Evolutionary conservation across 2,329 filamentous ascomycete species (phyloP).

Genomic region (Botrytis elliptica): DNA sequence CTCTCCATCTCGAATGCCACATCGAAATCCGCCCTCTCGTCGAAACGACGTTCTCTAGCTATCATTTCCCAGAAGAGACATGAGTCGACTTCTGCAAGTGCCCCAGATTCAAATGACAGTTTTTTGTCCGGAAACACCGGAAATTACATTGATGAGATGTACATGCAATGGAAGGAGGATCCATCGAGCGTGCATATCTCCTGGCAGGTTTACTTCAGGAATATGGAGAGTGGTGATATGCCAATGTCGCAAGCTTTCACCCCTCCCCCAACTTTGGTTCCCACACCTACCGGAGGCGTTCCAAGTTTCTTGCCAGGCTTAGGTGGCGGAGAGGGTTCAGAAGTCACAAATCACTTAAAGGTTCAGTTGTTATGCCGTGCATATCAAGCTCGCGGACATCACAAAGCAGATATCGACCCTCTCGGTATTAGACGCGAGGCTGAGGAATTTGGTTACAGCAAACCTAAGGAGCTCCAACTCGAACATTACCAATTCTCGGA

Average conservation of each 20-base stretch:
- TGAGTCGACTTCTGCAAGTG: slow-evolving; percentile 53
- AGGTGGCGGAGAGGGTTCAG: slow-evolving; percentile 67
- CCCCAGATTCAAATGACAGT: slow-evolving; percentile 83
- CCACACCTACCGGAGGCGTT: slow-evolving; percentile 75
- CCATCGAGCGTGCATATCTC: slow-evolving; percentile 93
- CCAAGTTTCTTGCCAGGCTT: slow-evolving; percentile 69
- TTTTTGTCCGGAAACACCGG: slow-evolving; percentile 96
- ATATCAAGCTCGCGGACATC: slow-evolving; percentile 96
- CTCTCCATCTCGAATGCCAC: slow-evolving; percentile 42
- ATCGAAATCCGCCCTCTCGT: slow-evolving; percentile 44
- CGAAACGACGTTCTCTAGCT: slow-evolving; percentile 49
- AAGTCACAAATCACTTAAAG: slow-evolving; percentile 95
- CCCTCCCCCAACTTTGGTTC: slow-evolving; percentile 88
- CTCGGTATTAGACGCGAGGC: slow-evolving; percentile 87
- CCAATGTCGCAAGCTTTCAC: slow-evolving; percentile 96
- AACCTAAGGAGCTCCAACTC: slow-evolving; percentile 88
- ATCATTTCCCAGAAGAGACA: slow-evolving; percentile 51
- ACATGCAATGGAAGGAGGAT: slow-evolving; percentile 94
- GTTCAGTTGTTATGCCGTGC: slow-evolving; percentile 95
- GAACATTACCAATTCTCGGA: slow-evolving; percentile 95
- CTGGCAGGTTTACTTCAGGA: slow-evolving; percentile 99
- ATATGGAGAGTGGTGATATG: slow-evolving; percentile 98
- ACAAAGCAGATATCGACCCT: slow-evolving; percentile 97
- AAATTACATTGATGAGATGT: slow-evolving; percentile 99
- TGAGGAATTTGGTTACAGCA: slow-evolving; percentile 79